Percentiles rank a stretch among this genome's conserved stretches.
Conservation (phyloP, 345 rosid species). For the Clarkia xantiana region DNA sequence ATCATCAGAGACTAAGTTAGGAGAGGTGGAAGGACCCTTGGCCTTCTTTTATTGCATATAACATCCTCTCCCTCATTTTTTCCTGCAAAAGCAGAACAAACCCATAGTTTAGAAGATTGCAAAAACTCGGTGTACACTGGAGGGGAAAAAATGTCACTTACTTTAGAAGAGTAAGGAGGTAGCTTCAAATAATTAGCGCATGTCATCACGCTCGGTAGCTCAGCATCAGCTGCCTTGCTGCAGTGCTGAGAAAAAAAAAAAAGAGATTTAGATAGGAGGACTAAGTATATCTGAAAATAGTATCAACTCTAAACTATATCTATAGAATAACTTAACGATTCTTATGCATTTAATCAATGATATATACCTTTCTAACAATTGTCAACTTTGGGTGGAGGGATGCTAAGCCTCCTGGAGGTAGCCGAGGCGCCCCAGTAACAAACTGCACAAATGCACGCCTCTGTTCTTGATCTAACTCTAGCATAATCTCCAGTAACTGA, state of each 20-base stretch:
- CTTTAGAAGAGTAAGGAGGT: conserved; percentile 88
- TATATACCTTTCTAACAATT: conserved; percentile 71
- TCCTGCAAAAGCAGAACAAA: conserved; percentile 35
- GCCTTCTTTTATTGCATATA: conserved; percentile 92
- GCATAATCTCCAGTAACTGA: conserved; percentile 70
- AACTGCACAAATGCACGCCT: conserved; percentile 78
- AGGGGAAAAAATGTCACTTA: conserved; percentile 17
- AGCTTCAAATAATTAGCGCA: conserved; percentile 93
- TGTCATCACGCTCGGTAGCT: conserved; percentile 95
- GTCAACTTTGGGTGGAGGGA: conserved; percentile 83
- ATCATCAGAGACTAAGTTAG: conserved; percentile 32
- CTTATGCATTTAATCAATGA: not conserved
- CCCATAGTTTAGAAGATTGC: not conserved
- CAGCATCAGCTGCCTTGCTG: conserved; percentile 49
- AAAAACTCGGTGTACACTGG: not conserved
- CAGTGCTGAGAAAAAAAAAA: conserved; percentile 36
- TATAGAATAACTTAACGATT: not conserved
- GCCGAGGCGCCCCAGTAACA: conserved; percentile 89
- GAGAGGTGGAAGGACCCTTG: conserved; percentile 98
- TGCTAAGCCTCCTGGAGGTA: conserved; percentile 89
- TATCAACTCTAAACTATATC: not conserved
- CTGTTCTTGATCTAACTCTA: conserved; percentile 48
- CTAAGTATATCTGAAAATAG: not conserved
- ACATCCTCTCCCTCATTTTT: conserved; percentile 75
- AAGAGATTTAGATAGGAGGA: not conserved